A percentile compares a stretch with the other conserved stretches of the same genome.
Conservation (phyloP, 1,139 yeast genomes). For the Taphrina betulina region DNA sequence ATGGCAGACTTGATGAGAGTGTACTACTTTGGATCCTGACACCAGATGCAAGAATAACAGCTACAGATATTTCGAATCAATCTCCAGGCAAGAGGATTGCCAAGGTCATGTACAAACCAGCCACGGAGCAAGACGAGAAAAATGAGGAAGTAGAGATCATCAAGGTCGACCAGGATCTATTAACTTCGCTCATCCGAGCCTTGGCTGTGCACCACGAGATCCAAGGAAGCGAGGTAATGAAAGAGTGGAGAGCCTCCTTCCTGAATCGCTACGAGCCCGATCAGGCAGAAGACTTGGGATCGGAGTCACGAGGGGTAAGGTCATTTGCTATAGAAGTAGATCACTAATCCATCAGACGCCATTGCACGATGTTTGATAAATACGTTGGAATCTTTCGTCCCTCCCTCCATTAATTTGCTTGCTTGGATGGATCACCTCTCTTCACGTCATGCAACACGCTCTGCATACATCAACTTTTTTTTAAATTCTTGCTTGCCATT, state of each 20-base stretch:
- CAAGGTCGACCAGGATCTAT: neutral
- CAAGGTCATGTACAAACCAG: constrained; percentile 5
- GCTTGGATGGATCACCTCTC: neutral
- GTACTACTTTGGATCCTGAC: constrained; percentile 20
- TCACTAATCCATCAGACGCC: no score
- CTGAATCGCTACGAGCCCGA: constrained; percentile 1
- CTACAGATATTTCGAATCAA: neutral
- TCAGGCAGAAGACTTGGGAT: no score
- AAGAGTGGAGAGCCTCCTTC: constrained; percentile 4
- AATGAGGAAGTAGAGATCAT: neutral
- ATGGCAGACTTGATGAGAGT: neutral
- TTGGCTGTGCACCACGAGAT: neutral
- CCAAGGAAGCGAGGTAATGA: neutral
- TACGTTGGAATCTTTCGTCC: neutral
- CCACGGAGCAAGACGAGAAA: neutral
- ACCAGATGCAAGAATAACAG: constrained; percentile 13
- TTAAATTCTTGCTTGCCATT: neutral
- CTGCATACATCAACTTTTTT: neutral
- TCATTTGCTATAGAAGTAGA: no score
- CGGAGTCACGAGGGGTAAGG: no score
- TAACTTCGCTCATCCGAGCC: neutral
- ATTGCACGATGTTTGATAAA: no score
- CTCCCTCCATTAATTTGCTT: neutral
- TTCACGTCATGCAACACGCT: neutral
- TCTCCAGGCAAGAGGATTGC: neutral